Evolutionary conservation across 108 stramenopile species (phyloP).

Genomic region (Pseudonitzschia delicatissima): DNA sequence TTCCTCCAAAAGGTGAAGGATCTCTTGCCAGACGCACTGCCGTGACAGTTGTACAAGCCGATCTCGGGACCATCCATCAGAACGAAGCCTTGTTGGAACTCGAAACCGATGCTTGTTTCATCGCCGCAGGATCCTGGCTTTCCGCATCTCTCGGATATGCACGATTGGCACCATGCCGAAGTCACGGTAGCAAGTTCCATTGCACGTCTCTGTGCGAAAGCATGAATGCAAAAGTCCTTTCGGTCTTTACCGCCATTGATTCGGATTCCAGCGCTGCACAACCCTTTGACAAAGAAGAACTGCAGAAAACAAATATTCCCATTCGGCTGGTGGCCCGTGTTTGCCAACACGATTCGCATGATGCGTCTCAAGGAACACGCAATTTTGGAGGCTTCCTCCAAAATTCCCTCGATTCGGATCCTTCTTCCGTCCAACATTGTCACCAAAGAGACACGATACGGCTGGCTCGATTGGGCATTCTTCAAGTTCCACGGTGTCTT

Average conservation of each 20-base stretch:
- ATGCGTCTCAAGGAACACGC: slow-evolving; percentile 21
- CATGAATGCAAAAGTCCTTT: slow-evolving; percentile 2
- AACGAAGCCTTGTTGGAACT: slow-evolving; percentile 10
- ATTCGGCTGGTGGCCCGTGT: slow-evolving; percentile 18
- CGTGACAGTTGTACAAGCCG: background rate
- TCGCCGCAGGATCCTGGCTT: slow-evolving; percentile 13
- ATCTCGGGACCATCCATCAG: slow-evolving; percentile 4
- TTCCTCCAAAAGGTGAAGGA: slow-evolving; percentile 6
- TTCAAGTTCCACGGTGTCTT: slow-evolving; percentile 13
- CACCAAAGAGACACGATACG: slow-evolving; percentile 20
- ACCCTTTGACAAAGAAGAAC: slow-evolving; percentile 17
- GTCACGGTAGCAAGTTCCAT: slow-evolving; percentile 14
- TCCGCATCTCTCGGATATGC: slow-evolving; percentile 9
- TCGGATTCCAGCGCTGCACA: background rate
- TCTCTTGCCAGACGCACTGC: background rate
- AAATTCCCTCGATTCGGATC: slow-evolving; percentile 14
- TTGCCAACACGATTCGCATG: background rate
- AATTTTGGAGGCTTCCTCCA: background rate
- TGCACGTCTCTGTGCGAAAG: slow-evolving; percentile 18
- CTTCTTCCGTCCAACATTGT: slow-evolving; percentile 21
- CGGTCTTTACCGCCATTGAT: slow-evolving; percentile 8
- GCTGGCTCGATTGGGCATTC: slow-evolving; percentile 22
- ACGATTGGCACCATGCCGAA: slow-evolving; percentile 20
- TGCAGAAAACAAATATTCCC: background rate
- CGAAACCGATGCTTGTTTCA: slow-evolving; percentile 26